Conservation (phyloP, 2,329 filamentous ascomycete genomes). For the Ceratocystis lukuohia region DNA sequence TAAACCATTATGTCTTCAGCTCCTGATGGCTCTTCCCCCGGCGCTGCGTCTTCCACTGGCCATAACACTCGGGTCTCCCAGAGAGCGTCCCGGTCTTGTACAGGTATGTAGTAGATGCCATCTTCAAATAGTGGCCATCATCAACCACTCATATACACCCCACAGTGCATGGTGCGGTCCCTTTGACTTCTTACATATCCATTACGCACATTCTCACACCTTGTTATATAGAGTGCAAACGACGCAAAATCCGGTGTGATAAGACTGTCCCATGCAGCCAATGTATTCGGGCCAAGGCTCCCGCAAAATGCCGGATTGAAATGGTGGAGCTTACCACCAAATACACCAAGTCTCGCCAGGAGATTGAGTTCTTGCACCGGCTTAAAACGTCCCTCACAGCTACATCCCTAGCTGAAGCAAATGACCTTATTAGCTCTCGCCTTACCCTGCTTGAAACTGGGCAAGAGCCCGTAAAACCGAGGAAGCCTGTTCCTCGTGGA, state of each 20-base stretch:
- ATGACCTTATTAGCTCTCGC: conserved; percentile 10
- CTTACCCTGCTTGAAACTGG: conserved; percentile 17
- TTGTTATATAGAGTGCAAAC: conserved; percentile 16
- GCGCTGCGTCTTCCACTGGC: neutral
- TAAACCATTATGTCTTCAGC: neutral
- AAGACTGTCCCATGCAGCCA: conserved; percentile 18
- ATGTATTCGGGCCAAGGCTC: conserved; percentile 17
- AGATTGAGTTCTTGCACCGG: conserved; percentile 17
- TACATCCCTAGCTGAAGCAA: conserved; percentile 10
- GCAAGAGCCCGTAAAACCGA: conserved; percentile 10
- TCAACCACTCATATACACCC: neutral
- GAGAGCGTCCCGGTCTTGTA: conserved; percentile 17
- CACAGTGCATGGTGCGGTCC: too few species aligned
- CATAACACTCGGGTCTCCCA: conserved; percentile 15
- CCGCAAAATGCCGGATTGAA: conserved; percentile 15
- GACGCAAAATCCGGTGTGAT: conserved; percentile 18
- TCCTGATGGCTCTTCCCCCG: neutral
- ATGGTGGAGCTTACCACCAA: conserved; percentile 19
- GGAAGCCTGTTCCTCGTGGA: neutral
- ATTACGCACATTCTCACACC: neutral
- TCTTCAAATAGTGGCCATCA: neutral
- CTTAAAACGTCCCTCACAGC: conserved; percentile 12
- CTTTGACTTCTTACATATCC: too few species aligned
- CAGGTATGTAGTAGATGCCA: neutral
- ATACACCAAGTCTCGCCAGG: conserved; percentile 19